A percentile compares a stretch with the other conserved stretches of the same genome.
phyloP scores from a whole-genome alignment of 192 early-diverging fungal species.

The Coemansia sp. region DNA sequence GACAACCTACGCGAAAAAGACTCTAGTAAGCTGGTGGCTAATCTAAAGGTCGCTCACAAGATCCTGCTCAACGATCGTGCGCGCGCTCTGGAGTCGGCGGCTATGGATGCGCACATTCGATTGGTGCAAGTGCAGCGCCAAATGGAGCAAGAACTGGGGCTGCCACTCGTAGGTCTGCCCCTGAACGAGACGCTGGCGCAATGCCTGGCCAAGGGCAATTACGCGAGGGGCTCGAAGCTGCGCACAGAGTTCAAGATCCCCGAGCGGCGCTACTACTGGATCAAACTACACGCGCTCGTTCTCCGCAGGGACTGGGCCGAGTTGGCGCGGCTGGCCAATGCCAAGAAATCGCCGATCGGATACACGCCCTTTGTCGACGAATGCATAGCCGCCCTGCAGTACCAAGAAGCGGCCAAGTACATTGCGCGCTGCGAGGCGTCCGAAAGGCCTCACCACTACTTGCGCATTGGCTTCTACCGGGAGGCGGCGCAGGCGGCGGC shows the following conservation, averaged over 20 bases:
- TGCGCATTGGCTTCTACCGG: slow-evolving; percentile 71
- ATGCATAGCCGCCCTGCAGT: slow-evolving; percentile 72
- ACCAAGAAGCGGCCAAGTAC: slow-evolving; percentile 73
- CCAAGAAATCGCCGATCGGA: slow-evolving; percentile 78
- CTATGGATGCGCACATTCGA: slow-evolving; percentile 54
- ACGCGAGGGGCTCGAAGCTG: slow-evolving; percentile 71
- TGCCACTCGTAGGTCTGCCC: slow-evolving; percentile 67
- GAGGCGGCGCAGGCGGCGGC: slow-evolving; percentile 70
- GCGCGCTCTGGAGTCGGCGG: slow-evolving; percentile 70
- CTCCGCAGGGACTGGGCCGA: slow-evolving; percentile 81
- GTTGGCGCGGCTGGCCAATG: slow-evolving; percentile 74
- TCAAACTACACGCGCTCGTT: slow-evolving; percentile 81
- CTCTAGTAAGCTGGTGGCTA: slow-evolving; percentile 58
- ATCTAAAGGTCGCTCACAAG: slow-evolving; percentile 70
- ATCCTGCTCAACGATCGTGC: slow-evolving; percentile 74
- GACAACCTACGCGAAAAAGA: slow-evolving; percentile 50
- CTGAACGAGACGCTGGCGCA: slow-evolving; percentile 85
- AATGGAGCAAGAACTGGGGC: slow-evolving; percentile 67
- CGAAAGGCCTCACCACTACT: slow-evolving; percentile 60
- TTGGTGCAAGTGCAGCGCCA: slow-evolving; percentile 71
- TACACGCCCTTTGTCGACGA: slow-evolving; percentile 79
- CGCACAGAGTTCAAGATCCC: slow-evolving; percentile 83
- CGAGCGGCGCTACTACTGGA: slow-evolving; percentile 86
- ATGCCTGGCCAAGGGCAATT: slow-evolving; percentile 70
- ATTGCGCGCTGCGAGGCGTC: slow-evolving; percentile 68